Percentiles rank a stretch among this genome's conserved stretches.
phyloP scores from a whole-genome alignment of 78 protist species.

The Polysphondylium violaceum region DNA sequence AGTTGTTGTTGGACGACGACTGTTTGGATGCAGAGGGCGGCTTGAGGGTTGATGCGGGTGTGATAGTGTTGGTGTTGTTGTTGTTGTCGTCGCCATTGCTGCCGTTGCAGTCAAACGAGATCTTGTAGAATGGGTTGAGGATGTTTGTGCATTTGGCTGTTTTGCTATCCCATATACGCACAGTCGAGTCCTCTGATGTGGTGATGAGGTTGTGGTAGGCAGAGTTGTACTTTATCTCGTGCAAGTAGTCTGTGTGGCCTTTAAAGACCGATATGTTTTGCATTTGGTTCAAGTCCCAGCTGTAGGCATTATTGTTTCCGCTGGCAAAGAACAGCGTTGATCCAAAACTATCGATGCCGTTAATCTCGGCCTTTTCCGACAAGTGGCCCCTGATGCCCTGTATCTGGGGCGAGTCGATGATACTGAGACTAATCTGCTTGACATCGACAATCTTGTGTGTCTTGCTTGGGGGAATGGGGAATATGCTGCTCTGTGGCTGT shows the following conservation, averaged over 20 bases:
- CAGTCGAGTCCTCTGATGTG: conserved; percentile 71
- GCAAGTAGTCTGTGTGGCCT: conserved; percentile 57
- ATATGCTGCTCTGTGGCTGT: background rate
- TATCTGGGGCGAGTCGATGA: conserved; percentile 32
- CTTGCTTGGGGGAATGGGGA: background rate
- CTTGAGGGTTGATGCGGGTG: conserved; percentile 7
- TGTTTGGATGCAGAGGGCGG: background rate
- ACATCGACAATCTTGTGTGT: background rate
- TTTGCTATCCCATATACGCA: conserved; percentile 55
- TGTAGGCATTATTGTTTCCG: conserved; percentile 54
- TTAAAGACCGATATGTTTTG: background rate
- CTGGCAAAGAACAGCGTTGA: conserved; percentile 22
- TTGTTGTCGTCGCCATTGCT: background rate
- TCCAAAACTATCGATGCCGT: conserved; percentile 36
- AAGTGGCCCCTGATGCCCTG: conserved; percentile 33
- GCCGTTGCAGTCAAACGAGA: conserved; percentile 6
- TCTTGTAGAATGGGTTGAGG: conserved; percentile 27
- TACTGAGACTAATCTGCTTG: background rate
- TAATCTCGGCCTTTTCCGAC: conserved; percentile 55
- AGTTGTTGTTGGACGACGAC: background rate
- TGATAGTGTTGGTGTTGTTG: background rate
- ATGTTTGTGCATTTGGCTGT: conserved; percentile 21
- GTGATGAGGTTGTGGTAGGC: conserved; percentile 14
- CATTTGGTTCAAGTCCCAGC: conserved; percentile 3
- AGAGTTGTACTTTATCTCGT: conserved; percentile 28